Evolutionary conservation across 345 rosid genomes (phyloP).

Genomic region (Brassica juncea): DNA sequence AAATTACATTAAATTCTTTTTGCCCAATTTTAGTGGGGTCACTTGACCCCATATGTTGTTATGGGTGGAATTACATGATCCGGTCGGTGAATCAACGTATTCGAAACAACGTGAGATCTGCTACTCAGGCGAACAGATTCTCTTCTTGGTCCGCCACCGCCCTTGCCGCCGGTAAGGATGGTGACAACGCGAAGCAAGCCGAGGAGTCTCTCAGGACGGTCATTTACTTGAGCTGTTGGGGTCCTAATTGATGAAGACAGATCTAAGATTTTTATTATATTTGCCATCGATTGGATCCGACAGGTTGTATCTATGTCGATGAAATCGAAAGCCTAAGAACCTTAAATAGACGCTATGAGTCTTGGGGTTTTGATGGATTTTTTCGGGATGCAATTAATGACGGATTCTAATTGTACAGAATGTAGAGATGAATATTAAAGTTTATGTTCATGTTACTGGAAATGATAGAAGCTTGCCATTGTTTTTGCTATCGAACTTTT

Average conservation of each 20-base stretch:
- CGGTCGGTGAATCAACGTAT: constrained; percentile 46
- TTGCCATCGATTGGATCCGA: neutral
- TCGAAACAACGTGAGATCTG: constrained; percentile 38
- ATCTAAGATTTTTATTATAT: neutral
- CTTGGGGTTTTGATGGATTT: neutral
- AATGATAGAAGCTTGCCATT: neutral
- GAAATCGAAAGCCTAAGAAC: neutral
- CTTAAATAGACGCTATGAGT: neutral
- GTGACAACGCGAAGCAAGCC: constrained; percentile 47
- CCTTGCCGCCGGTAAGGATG: constrained; percentile 4
- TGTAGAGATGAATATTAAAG: neutral
- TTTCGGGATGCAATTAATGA: neutral
- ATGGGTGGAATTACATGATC: constrained; percentile 48
- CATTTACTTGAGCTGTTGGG: constrained; percentile 90
- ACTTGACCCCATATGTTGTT: no score
- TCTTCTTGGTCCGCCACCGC: constrained; percentile 19
- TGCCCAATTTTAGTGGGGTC: no score
- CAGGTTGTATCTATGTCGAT: neutral
- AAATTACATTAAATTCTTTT: no score
- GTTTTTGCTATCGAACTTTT: neutral
- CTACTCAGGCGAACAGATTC: constrained; percentile 41
- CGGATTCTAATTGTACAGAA: neutral
- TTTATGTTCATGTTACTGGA: neutral
- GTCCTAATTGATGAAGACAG: constrained; percentile 43
- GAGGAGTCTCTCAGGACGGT: constrained; percentile 77